Evolutionary conservation across 441 rosid species (phyloP), one percentile per base, ranked within the genome.

Genomic region (Populus tomentosa): DNA sequence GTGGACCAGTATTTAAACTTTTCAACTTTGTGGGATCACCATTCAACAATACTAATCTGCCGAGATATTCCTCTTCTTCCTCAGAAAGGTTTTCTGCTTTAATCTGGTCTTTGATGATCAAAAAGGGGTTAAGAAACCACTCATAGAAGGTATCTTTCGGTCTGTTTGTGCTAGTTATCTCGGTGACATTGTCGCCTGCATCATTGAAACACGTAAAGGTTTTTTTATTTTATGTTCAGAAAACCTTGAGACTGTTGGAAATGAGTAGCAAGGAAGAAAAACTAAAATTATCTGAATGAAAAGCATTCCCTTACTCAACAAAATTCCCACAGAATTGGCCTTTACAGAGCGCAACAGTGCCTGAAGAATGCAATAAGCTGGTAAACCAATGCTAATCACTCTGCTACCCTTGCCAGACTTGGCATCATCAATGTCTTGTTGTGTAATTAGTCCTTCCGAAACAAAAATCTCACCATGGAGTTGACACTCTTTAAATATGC

Each of bases 31-130:
- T 83, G 5, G 90, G 82, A 71, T 91, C 90, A 76, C 91, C 91
- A 77, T 81, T 87, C n/a, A 92, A 77, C 80, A 96, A 69, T 7
- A 94, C 92, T 74, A 90, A 74, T 46, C 89, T 96, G 74, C 94
- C 80, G n/a, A 96, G 91, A 81, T 92, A 91, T 67, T 87, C 92
- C 82, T 91, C 98, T 84, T 94, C 98, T 50, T 75, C 92, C 67
- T 85, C 89, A 1, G 88, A 80, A 30, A 96, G 83, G n/a, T 88
- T 86, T 69, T 86, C 86, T 4, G 98, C 98, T 84, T 85, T 85
- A 35, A 96, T 88, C 87, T 96, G 99, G 8, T 96, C 98, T 82
- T 92, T 96, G 73, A 96, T 84, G 79, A 94, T 82, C 83, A 96
- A 71, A 71, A 96, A 85, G 6, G 99, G 99, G 69, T 91, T 87